Conservation (phyloP, 2,329 filamentous ascomycete species). For the Trichoderma sp. region DNA sequence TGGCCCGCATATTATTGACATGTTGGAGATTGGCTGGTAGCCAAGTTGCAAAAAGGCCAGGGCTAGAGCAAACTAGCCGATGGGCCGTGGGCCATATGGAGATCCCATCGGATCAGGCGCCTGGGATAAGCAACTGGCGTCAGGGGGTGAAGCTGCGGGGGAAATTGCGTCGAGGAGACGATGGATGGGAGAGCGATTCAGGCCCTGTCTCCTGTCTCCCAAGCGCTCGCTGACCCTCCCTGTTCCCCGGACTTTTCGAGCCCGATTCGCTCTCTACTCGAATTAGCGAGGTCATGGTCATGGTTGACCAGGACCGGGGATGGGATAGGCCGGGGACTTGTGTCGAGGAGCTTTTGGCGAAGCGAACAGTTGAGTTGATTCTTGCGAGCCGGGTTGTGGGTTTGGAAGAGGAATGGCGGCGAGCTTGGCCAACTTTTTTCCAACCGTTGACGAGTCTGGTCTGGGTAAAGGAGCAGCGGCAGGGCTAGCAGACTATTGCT, state of each 20-base stretch:
- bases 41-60: not conserved
- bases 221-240: slow-evolving; percentile 1
- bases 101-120: slow-evolving; percentile 25
- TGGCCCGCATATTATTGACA: slow-evolving; percentile 13
- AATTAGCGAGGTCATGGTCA: not conserved
- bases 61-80: slow-evolving; percentile 20
- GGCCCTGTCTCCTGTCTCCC: not conserved
- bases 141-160: slow-evolving; percentile 22
- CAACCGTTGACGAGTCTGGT: not conserved
- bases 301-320: not conserved
- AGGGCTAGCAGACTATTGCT: not conserved
- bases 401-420: not conserved
- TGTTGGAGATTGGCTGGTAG: not conserved
- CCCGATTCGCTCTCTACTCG: slow-evolving; percentile 10
- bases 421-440: not conserved
- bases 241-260: slow-evolving; percentile 16
- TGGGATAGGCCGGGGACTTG: not conserved
- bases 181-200: slow-evolving; percentile 9
- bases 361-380: not conserved
- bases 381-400: not conserved
- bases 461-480: not conserved
- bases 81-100: slow-evolving; percentile 20
- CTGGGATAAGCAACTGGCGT: slow-evolving; percentile 21
- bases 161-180: slow-evolving; percentile 22
- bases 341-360: not conserved